These are phyloP conservation scores for Rhodofomes roseus DNA, from an alignment of 1,284 basidiomycete species.

Conservation along the genomic window DNA sequence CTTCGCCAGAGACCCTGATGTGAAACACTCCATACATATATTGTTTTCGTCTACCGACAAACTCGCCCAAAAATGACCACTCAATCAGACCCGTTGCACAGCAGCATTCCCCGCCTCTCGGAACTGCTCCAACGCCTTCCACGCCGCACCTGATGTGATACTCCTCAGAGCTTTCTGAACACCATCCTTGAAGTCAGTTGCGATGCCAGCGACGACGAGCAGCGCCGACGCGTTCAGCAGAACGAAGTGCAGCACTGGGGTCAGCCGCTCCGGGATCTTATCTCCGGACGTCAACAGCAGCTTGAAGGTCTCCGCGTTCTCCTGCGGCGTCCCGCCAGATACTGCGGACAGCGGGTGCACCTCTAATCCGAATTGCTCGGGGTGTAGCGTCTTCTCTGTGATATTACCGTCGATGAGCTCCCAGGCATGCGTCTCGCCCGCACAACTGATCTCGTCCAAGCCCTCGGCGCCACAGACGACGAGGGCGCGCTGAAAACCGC, in stretches of 20 bases:
- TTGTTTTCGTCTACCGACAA: background rate
- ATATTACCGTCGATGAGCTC: slow-evolving; percentile 55
- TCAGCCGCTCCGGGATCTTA: slow-evolving; percentile 47
- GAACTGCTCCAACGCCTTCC: slow-evolving; percentile 64
- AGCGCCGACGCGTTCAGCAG: slow-evolving; percentile 83
- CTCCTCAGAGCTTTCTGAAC: slow-evolving; percentile 72
- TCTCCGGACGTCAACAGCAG: slow-evolving; percentile 52
- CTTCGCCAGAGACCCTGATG: no score
- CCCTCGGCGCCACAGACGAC: slow-evolving; percentile 94
- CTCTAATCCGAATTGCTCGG: slow-evolving; percentile 70
- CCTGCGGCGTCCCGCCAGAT: slow-evolving; percentile 65
- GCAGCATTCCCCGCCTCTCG: slow-evolving; percentile 27
- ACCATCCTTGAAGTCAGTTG: slow-evolving; percentile 68
- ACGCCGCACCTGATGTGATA: slow-evolving; percentile 71
- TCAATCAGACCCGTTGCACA: slow-evolving; percentile 1
- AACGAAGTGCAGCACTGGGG: slow-evolving; percentile 77
- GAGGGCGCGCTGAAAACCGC: slow-evolving; percentile 77
- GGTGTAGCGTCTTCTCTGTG: slow-evolving; percentile 47
- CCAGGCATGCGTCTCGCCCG: slow-evolving; percentile 83
- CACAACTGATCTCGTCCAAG: slow-evolving; percentile 93
- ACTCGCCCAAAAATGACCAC: background rate
- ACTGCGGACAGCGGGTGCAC: slow-evolving; percentile 69
- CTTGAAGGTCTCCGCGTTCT: slow-evolving; percentile 72
- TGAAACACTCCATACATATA: no score
- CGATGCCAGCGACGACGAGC: slow-evolving; percentile 76